Conservation (phyloP, 1,284 basidiomycete genomes). For the Golubevia pallescens region DNA sequence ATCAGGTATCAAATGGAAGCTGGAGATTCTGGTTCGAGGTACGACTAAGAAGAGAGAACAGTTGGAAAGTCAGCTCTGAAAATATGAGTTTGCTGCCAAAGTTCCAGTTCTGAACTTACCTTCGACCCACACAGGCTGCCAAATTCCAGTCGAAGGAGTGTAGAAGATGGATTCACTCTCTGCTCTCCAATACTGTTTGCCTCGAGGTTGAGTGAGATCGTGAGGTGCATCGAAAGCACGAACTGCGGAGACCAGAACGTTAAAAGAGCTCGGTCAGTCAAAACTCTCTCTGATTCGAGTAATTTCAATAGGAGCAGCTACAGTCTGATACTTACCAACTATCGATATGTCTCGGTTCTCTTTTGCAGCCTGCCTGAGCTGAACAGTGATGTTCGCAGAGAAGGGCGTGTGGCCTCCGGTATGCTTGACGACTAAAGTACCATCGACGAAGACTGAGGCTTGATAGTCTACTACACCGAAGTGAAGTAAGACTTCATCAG, state of each 20-base stretch:
- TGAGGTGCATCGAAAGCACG: constrained; percentile 19
- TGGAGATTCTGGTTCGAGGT: constrained; percentile 13
- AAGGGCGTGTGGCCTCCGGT: constrained; percentile 22
- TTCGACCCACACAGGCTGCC: constrained; percentile 33
- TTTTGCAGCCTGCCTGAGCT: neutral
- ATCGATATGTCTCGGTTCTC: neutral
- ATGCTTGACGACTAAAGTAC: neutral
- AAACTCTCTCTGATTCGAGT: neutral
- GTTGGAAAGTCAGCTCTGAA: neutral
- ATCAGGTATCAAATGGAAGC: constrained; percentile 16
- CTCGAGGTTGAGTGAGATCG: constrained; percentile 29
- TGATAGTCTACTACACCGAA: constrained; percentile 43
- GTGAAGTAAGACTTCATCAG: constrained; percentile 14
- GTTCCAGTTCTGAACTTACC: neutral
- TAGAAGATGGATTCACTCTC: constrained; percentile 38
- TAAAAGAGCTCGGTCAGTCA: neutral
- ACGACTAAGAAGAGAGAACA: constrained; percentile 1
- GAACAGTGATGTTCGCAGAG: constrained; percentile 21
- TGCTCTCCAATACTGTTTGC: constrained; percentile 41
- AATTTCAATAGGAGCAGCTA: neutral
- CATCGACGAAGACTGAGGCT: constrained; percentile 24
- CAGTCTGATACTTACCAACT: too few relatives aligned
- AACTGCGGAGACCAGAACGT: constrained; percentile 17
- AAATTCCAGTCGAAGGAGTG: constrained; percentile 33
- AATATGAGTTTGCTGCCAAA: too few relatives aligned